Evolutionary conservation across 257 asterid genomes (phyloP).

Genomic region (Linaria vulgaris): DNA sequence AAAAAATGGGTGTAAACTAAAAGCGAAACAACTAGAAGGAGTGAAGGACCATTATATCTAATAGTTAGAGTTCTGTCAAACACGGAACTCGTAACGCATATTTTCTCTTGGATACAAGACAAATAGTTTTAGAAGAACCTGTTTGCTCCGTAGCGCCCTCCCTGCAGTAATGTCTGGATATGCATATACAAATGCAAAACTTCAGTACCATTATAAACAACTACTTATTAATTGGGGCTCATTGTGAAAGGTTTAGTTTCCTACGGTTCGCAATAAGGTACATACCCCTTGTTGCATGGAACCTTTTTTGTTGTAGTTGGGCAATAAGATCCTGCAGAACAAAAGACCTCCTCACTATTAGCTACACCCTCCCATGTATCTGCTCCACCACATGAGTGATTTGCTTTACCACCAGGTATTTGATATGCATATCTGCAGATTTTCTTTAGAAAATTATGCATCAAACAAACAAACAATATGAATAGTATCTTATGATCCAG

Average conservation of each 20-base stretch:
- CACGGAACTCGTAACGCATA: too few species aligned
- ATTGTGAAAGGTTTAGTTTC: slow-evolving; percentile 21
- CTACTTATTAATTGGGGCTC: slow-evolving; percentile 20
- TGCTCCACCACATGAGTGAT: slow-evolving; percentile 89
- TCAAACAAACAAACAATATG: slow-evolving; percentile 33
- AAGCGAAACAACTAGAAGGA: neutral
- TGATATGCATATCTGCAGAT: slow-evolving; percentile 76
- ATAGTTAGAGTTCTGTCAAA: too few species aligned
- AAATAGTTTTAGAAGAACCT: slow-evolving; percentile 38
- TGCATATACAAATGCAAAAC: slow-evolving; percentile 16
- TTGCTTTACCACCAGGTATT: slow-evolving; percentile 75
- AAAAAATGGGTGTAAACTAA: slow-evolving; percentile 2
- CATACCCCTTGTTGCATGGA: slow-evolving; percentile 71
- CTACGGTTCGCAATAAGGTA: slow-evolving; percentile 24
- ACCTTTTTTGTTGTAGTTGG: slow-evolving; percentile 71
- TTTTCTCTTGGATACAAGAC: neutral
- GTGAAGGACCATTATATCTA: too few species aligned
- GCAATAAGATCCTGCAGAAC: slow-evolving; percentile 89
- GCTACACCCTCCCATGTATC: slow-evolving; percentile 79
- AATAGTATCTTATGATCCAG: slow-evolving; percentile 16
- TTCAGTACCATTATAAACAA: slow-evolving; percentile 24
- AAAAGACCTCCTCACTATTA: slow-evolving; percentile 71
- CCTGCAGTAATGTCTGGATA: slow-evolving; percentile 89
- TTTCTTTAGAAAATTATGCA: slow-evolving; percentile 32
- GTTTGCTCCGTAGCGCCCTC: slow-evolving; percentile 71